Percentiles rank a stretch among this genome's conserved stretches.
Conservation (phyloP, 2,329 filamentous ascomycete genomes). For the Apiospora arundinis region DNA sequence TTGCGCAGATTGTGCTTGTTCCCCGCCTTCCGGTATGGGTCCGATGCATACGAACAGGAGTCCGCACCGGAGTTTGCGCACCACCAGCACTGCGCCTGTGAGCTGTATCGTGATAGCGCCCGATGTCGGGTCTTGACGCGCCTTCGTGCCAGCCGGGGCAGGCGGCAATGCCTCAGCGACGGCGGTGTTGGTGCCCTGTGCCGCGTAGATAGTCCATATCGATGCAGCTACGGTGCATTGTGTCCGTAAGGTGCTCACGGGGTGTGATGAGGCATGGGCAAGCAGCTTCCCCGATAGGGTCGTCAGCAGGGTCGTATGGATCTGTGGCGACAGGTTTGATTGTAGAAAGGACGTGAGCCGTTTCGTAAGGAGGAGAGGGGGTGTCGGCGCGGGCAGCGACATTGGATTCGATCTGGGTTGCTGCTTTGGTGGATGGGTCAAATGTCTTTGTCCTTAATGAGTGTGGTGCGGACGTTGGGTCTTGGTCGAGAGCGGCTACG, state of each 20-base stretch:
- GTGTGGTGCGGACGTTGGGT: not conserved
- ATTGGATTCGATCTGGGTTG: slow-evolving; percentile 25
- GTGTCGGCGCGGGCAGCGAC: slow-evolving; percentile 47
- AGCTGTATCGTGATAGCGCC: slow-evolving; percentile 64
- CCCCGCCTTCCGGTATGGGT: slow-evolving; percentile 43
- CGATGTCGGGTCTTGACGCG: slow-evolving; percentile 30
- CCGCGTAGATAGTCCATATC: slow-evolving; percentile 64
- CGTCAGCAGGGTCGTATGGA: slow-evolving; percentile 66
- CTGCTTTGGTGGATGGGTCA: not conserved
- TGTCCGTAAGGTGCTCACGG: slow-evolving; percentile 64
- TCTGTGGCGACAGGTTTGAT: slow-evolving; percentile 60
- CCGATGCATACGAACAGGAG: slow-evolving; percentile 69
- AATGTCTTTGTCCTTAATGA: slow-evolving; percentile 6
- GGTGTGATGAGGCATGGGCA: slow-evolving; percentile 62
- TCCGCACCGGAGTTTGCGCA: slow-evolving; percentile 63
- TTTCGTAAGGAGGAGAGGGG: slow-evolving; percentile 69
- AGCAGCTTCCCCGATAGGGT: slow-evolving; percentile 68
- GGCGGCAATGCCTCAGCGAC: slow-evolving; percentile 50
- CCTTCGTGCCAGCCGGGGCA: slow-evolving; percentile 6
- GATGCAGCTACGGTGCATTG: slow-evolving; percentile 70
- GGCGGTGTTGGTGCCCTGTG: slow-evolving; percentile 45
- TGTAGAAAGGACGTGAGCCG: slow-evolving; percentile 67
- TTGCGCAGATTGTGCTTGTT: slow-evolving; percentile 28
- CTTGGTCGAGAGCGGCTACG: not conserved
- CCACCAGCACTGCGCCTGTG: slow-evolving; percentile 62